Conservation (phyloP, 129 eudicot species). For the Oenanthe sinensis region DNA sequence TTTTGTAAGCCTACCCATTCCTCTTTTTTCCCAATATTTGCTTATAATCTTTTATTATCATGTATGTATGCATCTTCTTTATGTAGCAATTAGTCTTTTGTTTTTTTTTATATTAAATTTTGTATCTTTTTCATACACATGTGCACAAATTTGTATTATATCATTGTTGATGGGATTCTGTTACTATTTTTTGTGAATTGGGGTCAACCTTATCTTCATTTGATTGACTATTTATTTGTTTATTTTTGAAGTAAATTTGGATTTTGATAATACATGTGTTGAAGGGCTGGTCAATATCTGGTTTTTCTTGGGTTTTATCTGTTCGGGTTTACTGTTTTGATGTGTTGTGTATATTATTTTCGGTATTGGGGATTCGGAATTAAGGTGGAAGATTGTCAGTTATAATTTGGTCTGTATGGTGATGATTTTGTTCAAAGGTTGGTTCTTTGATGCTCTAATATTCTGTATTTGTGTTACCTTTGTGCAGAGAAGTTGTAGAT, state of each 20-base stretch:
- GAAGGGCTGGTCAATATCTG: not conserved
- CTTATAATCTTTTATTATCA: not conserved
- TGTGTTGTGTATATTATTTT: not conserved
- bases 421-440: not conserved
- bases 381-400: not conserved
- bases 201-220: not conserved
- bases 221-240: not conserved
- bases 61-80: not conserved
- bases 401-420: not conserved
- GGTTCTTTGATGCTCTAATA: not conserved
- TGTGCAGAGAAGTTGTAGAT: constrained; percentile 1
- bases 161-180: not conserved
- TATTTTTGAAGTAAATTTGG: not conserved
- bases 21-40: not conserved
- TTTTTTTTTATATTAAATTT: not conserved
- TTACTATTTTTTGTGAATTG: not conserved
- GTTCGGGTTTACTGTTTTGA: not conserved
- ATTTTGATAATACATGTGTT: not conserved
- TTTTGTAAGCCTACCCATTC: constrained; percentile 2
- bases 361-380: not conserved
- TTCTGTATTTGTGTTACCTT: not conserved
- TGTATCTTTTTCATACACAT: not conserved
- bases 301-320: not conserved
- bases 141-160: not conserved
- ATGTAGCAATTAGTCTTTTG: not conserved